These are phyloP conservation scores for Tephrocybe sp. DNA, from an alignment of 768 basidiomycete species.

Conservation along the genomic window DNA sequence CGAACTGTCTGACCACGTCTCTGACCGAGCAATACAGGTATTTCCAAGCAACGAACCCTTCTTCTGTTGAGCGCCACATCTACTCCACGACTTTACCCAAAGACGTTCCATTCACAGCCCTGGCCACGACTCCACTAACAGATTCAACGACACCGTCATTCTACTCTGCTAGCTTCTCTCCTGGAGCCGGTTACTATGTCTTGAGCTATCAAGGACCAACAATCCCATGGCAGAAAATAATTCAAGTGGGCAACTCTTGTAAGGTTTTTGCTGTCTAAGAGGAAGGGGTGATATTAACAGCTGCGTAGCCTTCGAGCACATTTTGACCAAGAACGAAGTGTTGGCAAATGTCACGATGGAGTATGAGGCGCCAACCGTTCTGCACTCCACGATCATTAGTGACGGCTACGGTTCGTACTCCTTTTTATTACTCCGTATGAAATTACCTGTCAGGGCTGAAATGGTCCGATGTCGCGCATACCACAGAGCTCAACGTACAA, in stretches of 20 bases:
- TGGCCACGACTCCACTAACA: conserved; percentile 48
- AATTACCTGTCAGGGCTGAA: conserved; percentile 9
- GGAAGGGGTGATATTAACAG: background rate
- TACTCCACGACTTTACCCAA: conserved; percentile 76
- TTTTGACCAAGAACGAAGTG: conserved; percentile 67
- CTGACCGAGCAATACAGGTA: conserved; percentile 52
- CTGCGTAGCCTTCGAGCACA: conserved; percentile 53
- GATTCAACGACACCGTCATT: conserved; percentile 52
- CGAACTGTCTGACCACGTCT: conserved; percentile 10
- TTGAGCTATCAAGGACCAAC: conserved; percentile 77
- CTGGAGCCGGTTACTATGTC: conserved; percentile 80
- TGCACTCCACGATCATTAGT: conserved; percentile 68
- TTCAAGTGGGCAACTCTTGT: conserved; percentile 50
- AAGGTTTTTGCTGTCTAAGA: conserved; percentile 4
- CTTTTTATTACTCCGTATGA: conserved; percentile 16
- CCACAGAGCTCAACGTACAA: conserved; percentile 79
- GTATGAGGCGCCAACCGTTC: conserved; percentile 71
- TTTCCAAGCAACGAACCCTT: conserved; percentile 82
- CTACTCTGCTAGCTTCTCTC: conserved; percentile 76
- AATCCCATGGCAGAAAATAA: conserved; percentile 83
- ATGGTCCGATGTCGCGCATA: conserved; percentile 15
- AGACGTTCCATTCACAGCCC: conserved; percentile 30
- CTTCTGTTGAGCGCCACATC: conserved; percentile 79
- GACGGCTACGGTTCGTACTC: conserved; percentile 71
- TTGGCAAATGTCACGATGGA: conserved; percentile 61